phyloP scores from a whole-genome alignment of 306 rosid genomes.

The Neltuma alba region DNA sequence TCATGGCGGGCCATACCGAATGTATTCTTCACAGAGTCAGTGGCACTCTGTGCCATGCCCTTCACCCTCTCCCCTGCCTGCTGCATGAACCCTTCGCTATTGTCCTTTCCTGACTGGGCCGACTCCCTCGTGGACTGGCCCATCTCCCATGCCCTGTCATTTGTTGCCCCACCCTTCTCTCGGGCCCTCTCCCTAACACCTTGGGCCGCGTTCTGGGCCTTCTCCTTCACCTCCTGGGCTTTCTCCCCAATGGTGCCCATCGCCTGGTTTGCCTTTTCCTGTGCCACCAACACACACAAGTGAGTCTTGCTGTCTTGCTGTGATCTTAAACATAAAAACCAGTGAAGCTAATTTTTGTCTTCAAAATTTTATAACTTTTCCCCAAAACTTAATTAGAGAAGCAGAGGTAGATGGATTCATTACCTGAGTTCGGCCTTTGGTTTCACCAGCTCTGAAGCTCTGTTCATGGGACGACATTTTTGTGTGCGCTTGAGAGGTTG shows the following conservation, averaged over 20 bases:
- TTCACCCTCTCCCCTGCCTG: conserved; percentile 58
- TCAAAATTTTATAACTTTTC: too few species aligned
- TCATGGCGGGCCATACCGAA: conserved; percentile 47
- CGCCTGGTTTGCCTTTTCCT: conserved; percentile 44
- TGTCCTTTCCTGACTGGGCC: conserved; percentile 32
- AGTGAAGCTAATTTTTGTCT: too few species aligned
- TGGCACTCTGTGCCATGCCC: conserved; percentile 47
- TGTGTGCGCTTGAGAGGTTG: conserved; percentile 12
- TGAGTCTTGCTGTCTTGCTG: too few species aligned
- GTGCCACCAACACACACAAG: neutral
- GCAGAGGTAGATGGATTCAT: neutral
- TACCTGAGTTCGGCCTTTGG: conserved; percentile 64
- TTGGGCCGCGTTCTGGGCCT: conserved; percentile 31
- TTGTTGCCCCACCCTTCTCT: conserved; percentile 14
- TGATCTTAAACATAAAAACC: too few species aligned
- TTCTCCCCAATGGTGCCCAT: conserved; percentile 40
- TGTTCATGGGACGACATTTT: conserved; percentile 60
- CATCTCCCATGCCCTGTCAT: conserved; percentile 27
- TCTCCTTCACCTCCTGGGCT: conserved; percentile 44
- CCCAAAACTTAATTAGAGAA: too few species aligned
- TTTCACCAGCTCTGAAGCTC: conserved; percentile 47
- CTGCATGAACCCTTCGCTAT: conserved; percentile 39
- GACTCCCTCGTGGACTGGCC: conserved; percentile 17
- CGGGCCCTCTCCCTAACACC: conserved; percentile 29
- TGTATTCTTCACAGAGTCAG: conserved; percentile 57